phyloP scores from a whole-genome alignment of 192 early-diverging fungal species.

The Coemansia sp. region DNA sequence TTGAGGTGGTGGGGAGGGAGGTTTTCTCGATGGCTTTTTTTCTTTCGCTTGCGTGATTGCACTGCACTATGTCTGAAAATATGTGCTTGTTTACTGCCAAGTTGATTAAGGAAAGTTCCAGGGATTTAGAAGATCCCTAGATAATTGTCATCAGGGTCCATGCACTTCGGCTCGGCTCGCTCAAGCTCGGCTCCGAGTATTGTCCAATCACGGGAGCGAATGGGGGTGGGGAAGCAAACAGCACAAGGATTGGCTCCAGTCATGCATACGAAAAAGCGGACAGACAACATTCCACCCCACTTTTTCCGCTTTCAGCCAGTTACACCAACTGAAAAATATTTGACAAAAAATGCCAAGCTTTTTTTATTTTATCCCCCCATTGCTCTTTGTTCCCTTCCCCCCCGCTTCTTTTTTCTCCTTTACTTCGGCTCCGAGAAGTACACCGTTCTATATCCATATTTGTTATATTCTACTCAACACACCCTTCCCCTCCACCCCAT shows the following conservation, averaged over 20 bases:
- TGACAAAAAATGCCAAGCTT: too few relatives aligned
- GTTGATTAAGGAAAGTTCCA: too few relatives aligned
- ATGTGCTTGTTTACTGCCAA: too few relatives aligned
- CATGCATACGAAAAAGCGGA: background rate
- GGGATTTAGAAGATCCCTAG: too few relatives aligned
- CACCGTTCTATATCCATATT: constrained; percentile 9
- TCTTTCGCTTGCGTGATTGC: too few relatives aligned
- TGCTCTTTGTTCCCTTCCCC: background rate
- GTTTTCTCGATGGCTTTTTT: too few relatives aligned
- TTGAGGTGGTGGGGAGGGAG: too few relatives aligned
- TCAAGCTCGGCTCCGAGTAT: background rate
- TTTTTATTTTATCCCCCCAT: background rate
- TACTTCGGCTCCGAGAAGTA: constrained; percentile 17
- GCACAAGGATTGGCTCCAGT: background rate
- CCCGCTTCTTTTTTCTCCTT: background rate
- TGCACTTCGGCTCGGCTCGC: background rate
- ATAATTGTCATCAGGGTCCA: background rate
- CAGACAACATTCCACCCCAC: background rate
- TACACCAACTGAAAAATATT: too few relatives aligned
- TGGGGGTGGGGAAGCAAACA: background rate
- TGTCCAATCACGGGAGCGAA: background rate
- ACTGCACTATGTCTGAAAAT: too few relatives aligned
- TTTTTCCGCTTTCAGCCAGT: too few relatives aligned
- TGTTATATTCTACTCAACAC: background rate
- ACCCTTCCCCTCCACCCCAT: background rate